Percentiles rank a stretch among this genome's conserved stretches.
phyloP scores from a whole-genome alignment of 768 basidiomycete species.

The Lanmaoa rubissima region DNA sequence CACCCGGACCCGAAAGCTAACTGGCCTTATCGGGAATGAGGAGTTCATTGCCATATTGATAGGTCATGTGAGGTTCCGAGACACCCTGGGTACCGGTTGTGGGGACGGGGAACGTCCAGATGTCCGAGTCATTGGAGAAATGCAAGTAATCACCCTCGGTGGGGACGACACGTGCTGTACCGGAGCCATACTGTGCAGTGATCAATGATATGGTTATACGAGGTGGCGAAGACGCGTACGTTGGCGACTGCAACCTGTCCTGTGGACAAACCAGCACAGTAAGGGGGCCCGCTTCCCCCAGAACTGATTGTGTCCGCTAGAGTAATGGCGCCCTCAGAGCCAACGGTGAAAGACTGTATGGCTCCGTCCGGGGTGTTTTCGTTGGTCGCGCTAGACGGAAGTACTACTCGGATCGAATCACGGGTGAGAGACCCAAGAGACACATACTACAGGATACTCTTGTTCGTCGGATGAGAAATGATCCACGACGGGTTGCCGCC shows the following conservation, averaged over 20 bases:
- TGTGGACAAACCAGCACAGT: slow-evolving; percentile 47
- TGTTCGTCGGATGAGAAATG: slow-evolving; percentile 51
- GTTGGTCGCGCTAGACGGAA: slow-evolving; percentile 51
- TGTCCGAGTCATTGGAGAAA: too few species aligned
- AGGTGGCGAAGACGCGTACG: slow-evolving; percentile 31
- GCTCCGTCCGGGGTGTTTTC: slow-evolving; percentile 40
- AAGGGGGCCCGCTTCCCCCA: slow-evolving; percentile 52
- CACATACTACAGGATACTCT: slow-evolving; percentile 59
- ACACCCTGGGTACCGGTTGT: too few species aligned
- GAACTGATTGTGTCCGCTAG: slow-evolving; percentile 45
- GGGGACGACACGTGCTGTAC: slow-evolving; percentile 36
- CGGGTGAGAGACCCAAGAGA: not conserved
- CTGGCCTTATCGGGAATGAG: too few species aligned
- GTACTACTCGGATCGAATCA: not conserved
- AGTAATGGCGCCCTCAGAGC: slow-evolving; percentile 44
- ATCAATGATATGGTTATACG: not conserved
- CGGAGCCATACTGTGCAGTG: slow-evolving; percentile 45
- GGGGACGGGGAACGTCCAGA: too few species aligned
- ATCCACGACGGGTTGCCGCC: slow-evolving; percentile 62
- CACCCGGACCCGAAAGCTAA: too few species aligned
- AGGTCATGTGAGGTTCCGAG: too few species aligned
- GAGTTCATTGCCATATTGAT: too few species aligned
- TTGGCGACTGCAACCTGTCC: slow-evolving; percentile 61
- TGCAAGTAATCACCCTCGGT: too few species aligned
- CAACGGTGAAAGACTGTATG: slow-evolving; percentile 58